These are phyloP conservation scores for Colletotrichum horii DNA, from an alignment of 2,329 filamentous ascomycete genomes.

Conservation along the genomic window DNA sequence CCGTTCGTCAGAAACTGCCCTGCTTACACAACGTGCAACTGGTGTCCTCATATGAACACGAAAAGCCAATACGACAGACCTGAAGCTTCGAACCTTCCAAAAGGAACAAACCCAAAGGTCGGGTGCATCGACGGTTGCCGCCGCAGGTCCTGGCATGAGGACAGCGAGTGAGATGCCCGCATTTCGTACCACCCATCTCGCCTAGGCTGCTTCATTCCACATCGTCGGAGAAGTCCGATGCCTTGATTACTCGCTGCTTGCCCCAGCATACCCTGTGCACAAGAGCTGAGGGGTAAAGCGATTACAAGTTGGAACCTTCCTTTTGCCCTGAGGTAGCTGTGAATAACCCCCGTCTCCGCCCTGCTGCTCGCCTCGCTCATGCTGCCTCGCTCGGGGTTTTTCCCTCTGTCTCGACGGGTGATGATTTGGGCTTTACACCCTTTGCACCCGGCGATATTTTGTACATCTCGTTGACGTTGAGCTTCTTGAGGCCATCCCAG, in stretches of 20 bases:
- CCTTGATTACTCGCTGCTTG: neutral
- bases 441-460: constrained; percentile 29
- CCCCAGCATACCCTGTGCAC: neutral
- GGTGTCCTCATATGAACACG: neutral
- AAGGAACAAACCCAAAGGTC: neutral
- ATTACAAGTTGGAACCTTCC: neutral
- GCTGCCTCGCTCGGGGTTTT: neutral
- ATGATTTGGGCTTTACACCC: neutral
- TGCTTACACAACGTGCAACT: neutral
- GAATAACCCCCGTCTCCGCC: neutral
- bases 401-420: neutral
- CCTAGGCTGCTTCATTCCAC: neutral
- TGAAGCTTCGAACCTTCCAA: neutral
- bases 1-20: neutral
- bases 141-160: neutral
- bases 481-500: constrained; percentile 77
- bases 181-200: neutral
- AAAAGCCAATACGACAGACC: neutral
- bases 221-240: neutral
- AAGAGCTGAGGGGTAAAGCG: neutral
- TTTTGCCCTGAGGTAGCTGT: neutral
- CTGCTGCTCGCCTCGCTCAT: neutral
- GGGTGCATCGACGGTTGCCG: neutral
- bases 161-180: neutral
- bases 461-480: constrained; percentile 79